These are phyloP conservation scores for Gossypium trilobum DNA, from an alignment of 441 rosid species.

Conservation along the genomic window DNA sequence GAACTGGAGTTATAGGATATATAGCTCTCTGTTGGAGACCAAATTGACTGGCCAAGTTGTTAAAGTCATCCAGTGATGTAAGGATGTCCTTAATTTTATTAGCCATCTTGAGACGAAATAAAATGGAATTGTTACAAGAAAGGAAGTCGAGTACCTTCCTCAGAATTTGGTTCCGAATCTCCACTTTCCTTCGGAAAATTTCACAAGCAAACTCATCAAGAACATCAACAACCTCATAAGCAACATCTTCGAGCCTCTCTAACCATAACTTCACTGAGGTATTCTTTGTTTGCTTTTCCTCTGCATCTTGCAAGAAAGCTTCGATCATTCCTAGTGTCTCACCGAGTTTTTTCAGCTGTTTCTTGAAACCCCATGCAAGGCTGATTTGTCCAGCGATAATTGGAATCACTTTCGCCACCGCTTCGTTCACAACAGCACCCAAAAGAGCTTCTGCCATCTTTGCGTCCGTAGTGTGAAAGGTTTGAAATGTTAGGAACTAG, in stretches of 20 bases:
- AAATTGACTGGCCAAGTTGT: not conserved
- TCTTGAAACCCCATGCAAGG: not conserved
- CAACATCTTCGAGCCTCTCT: no score
- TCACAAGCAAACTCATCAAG: conserved; percentile 1
- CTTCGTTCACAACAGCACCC: not conserved
- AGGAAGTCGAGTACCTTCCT: not conserved
- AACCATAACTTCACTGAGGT: no score
- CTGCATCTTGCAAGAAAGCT: not conserved
- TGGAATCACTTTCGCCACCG: not conserved
- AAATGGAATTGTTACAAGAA: not conserved
- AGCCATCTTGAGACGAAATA: no score
- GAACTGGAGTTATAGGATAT: not conserved
- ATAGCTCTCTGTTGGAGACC: not conserved
- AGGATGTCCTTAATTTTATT: not conserved
- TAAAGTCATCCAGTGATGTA: not conserved
- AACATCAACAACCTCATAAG: not conserved
- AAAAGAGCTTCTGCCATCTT: not conserved
- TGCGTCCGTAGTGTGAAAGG: not conserved
- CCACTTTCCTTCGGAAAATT: not conserved
- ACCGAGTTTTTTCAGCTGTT: not conserved
- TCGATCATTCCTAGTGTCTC: not conserved
- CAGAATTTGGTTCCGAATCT: not conserved
- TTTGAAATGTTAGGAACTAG: not conserved
- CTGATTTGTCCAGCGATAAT: not conserved
- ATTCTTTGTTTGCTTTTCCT: no score